Base-by-base conservation (phyloP, 768 basidiomycete species). In the Hydnomerulius pinastri region DNA sequence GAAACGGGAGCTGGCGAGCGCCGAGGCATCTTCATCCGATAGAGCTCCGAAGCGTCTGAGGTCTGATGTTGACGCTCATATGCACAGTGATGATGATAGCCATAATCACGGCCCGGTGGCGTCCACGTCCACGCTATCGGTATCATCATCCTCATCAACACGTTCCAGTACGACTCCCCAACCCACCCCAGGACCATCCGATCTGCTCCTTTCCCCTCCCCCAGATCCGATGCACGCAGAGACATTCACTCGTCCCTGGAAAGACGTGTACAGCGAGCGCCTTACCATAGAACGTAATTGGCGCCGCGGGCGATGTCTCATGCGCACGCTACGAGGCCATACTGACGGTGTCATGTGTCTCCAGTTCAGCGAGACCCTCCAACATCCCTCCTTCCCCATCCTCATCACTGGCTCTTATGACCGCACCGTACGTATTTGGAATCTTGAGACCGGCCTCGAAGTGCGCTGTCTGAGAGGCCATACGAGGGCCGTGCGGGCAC, bases 401-500 rank as follows among this genome's bases (percentile, higher is more conserved):
- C 85, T 99, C 46, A 94, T 99, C 75, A 96, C 97, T 2, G 97
- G 97, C 23, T 97, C 94, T 2, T 98, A 97, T 70, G 97, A 99
- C 63, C 86, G 90, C 59, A 97, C 93, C 3, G 85, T 86, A 4
- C 84, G 95, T 17, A 86, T 99, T 5, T 99, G 97, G 97, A 97
- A 98, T 65, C 79, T 98, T 44, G 95, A 98, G 70, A 91, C 88
- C 0, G 96, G 94, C 17, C 74, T 79, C 43, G 86, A 90, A 64
- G 76, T 98, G 25, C 87, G 85, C 46, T 86, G 86, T 61, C 78
- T 99, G 41, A 82, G 79, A 33, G 97, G 97, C 12, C 97, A 99
- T 63, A 90, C 90, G 3, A 81, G 95, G 20, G 93, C 88, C n/a
- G 83, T 99, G 21, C 79, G 94, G 2, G 85, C 92, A 0, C 76